These are phyloP conservation scores for Thalassiosira hispida DNA, from an alignment of 352 stramenopile genomes.

Conservation along the genomic window DNA sequence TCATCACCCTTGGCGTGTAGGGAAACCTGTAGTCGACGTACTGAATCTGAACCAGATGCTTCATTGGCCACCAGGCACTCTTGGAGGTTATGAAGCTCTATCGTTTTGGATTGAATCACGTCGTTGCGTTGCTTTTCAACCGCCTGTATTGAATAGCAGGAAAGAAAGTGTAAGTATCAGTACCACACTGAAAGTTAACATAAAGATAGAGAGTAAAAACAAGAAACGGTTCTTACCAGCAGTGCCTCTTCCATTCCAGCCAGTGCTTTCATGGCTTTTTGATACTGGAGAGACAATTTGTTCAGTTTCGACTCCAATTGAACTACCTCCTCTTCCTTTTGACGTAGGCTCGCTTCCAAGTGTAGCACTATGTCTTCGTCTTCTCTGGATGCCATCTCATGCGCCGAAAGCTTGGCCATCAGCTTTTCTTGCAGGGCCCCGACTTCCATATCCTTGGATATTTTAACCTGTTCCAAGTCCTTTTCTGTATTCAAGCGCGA, in stretches of 20 bases:
- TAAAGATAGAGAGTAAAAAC: background rate
- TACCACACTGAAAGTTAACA: background rate
- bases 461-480: no score
- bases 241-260: slow-evolving; percentile 27
- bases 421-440: no score
- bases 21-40: background rate
- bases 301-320: background rate
- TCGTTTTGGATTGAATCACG: background rate
- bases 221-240: slow-evolving; percentile 28
- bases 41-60: background rate
- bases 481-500: no score
- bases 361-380: background rate
- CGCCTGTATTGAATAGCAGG: slow-evolving; percentile 2
- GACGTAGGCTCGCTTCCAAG: background rate
- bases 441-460: no score
- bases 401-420: no score
- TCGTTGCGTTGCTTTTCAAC: slow-evolving; percentile 13
- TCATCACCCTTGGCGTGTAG: background rate
- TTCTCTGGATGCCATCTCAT: background rate
- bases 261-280: slow-evolving; percentile 19
- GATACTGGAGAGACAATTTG: slow-evolving; percentile 10
- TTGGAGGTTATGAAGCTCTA: background rate
- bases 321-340: slow-evolving; percentile 5
- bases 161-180: background rate
- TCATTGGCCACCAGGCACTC: background rate